phyloP scores from a whole-genome alignment of 2,329 filamentous ascomycete genomes.

The Zymoseptoria tritici region DNA sequence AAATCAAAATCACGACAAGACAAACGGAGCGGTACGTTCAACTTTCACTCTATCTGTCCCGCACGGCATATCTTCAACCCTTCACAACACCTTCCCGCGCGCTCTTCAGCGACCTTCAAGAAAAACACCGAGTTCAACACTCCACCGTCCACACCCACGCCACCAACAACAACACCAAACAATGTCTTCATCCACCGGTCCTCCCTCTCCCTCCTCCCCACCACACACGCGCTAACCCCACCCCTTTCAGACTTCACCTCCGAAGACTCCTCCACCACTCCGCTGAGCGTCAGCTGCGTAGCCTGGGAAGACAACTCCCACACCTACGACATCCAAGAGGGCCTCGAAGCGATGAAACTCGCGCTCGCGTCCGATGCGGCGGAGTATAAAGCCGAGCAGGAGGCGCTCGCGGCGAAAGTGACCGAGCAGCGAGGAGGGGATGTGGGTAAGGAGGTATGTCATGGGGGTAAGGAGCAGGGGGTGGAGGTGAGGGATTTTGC shows the following conservation, averaged over 20 bases:
- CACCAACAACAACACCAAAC: background rate
- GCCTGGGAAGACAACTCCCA: background rate
- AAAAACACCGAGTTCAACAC: background rate
- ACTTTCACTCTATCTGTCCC: no score
- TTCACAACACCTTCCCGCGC: background rate
- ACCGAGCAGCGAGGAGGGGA: background rate
- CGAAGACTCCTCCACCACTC: background rate
- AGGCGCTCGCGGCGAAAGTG: background rate
- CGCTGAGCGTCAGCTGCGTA: no score
- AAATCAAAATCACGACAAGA: no score
- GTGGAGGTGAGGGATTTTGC: slow-evolving; percentile 5
- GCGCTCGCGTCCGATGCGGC: background rate
- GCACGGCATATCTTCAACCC: background rate
- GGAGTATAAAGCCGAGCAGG: slow-evolving; percentile 2
- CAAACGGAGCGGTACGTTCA: no score
- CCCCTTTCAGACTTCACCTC: no score
- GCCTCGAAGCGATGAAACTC: background rate
- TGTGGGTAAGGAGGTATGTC: background rate
- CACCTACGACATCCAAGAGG: background rate
- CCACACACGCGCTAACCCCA: no score
- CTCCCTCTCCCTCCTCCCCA: background rate
- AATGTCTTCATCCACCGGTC: background rate
- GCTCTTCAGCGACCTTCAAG: background rate
- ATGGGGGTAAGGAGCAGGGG: slow-evolving; percentile 1
- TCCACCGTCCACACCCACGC: no score